These are phyloP conservation scores for Collybiopsis confluens DNA, from an alignment of 768 basidiomycete species.

Conservation along the genomic window DNA sequence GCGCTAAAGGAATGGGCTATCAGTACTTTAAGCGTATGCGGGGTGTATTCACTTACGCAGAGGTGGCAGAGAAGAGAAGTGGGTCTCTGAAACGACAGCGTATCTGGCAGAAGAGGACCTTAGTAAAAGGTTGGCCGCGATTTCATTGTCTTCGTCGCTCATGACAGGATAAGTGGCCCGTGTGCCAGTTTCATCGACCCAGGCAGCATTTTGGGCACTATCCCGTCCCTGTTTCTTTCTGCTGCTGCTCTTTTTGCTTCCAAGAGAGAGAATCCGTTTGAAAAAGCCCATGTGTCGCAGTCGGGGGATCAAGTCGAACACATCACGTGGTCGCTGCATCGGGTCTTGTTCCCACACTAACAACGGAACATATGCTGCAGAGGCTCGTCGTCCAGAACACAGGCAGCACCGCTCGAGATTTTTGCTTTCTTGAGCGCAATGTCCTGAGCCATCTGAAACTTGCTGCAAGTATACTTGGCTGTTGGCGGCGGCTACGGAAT, in stretches of 20 bases:
- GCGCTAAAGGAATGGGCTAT: slow-evolving; percentile 36
- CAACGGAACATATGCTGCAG: neutral
- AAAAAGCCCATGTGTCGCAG: slow-evolving; percentile 55
- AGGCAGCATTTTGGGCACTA: slow-evolving; percentile 21
- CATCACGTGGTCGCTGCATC: slow-evolving; percentile 26
- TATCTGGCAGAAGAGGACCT: slow-evolving; percentile 72
- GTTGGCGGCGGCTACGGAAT: too few species aligned
- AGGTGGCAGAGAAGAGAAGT: slow-evolving; percentile 58
- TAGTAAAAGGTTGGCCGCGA: slow-evolving; percentile 45
- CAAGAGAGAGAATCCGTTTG: slow-evolving; percentile 65
- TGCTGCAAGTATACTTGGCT: too few species aligned
- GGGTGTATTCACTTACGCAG: slow-evolving; percentile 49
- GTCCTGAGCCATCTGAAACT: too few species aligned
- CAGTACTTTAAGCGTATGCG: neutral
- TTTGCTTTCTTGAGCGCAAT: slow-evolving; percentile 77
- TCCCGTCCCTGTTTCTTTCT: slow-evolving; percentile 24
- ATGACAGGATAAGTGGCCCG: slow-evolving; percentile 9
- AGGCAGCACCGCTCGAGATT: slow-evolving; percentile 68
- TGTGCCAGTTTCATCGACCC: slow-evolving; percentile 19
- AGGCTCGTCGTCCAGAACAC: slow-evolving; percentile 34
- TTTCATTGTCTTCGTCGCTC: slow-evolving; percentile 42
- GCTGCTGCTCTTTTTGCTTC: slow-evolving; percentile 62
- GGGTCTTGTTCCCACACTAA: neutral
- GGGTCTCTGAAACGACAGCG: slow-evolving; percentile 50
- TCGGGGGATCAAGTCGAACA: slow-evolving; percentile 8